Base-by-base conservation (phyloP, 2,329 filamentous ascomycete species). In the Sporothrix dimorphospora region DNA sequence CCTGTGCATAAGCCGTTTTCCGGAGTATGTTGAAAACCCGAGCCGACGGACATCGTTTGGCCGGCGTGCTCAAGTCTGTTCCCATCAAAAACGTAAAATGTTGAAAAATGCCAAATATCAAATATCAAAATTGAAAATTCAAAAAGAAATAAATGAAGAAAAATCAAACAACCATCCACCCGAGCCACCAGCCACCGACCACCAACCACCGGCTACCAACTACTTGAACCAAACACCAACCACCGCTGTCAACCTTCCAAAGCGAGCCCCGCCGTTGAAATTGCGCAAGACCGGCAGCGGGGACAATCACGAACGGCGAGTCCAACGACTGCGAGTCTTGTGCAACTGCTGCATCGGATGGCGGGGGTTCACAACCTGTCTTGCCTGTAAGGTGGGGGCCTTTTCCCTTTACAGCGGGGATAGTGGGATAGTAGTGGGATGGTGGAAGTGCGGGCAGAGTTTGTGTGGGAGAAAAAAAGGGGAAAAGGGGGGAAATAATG, bases 121-220 rank as follows among this genome's bases (percentile, higher is more conserved):
- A 65, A 27, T 30, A 16, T 7, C 24, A 34, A 34, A 34, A 6
- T n/a, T n/a, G n/a, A n/a, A 65, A 27, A 55, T 30, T 7, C 24
- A 34, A 34, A 34, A 6, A 3, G 9, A 42, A 65, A 65, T 45
- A 14, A 65, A 27, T 42, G n/a, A 42, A 63, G 9, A 63, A 63
- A 42, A 42, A 24, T 14, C n/a, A 65, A 65, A 9, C 59, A 65
- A n/a, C 59, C 59, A 65, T 45, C 59, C 59, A 65, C 47, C 40
- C n/a, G n/a, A 9, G n/a, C 47, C 47, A n/a, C 47, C 30, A 27
- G 34, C 49, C 16, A 30, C 49, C 8, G n/a, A 7, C 21, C n/a
- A 53, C 24, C 24, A 30, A 55, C 5, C 4, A n/a, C 5, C 53
- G 38, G 14, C 21, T 8, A 53, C 21, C 24, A 49, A 19, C 5